phyloP scores from a whole-genome alignment of 352 stramenopile species.

The Globisporangium mamillatum region DNA sequence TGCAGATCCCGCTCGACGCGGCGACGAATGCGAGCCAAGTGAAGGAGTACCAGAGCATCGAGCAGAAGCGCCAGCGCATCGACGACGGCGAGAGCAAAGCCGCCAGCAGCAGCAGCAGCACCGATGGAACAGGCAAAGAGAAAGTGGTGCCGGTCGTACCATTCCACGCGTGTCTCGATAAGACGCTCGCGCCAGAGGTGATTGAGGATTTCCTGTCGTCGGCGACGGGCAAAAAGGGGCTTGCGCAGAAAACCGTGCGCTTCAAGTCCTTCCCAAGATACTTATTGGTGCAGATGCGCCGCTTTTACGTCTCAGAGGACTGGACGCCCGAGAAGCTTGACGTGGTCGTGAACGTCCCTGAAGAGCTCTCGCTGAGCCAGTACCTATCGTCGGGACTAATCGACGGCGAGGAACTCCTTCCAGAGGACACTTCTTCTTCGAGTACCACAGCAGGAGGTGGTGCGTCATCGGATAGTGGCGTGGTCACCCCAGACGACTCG shows the following conservation, averaged over 20 bases:
- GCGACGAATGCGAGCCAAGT: constrained; percentile 86
- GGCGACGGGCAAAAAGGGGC: constrained; percentile 72
- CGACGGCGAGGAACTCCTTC: constrained; percentile 85
- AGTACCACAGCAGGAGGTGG: constrained; percentile 16
- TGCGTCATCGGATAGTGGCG: constrained; percentile 12
- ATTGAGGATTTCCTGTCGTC: constrained; percentile 90
- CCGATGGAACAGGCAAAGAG: constrained; percentile 12
- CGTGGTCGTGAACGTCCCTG: constrained; percentile 94
- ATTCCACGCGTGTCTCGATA: constrained; percentile 94
- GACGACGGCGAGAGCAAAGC: constrained; percentile 42
- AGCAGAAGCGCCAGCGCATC: constrained; percentile 87
- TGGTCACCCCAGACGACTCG: constrained; percentile 81
- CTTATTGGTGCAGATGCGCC: constrained; percentile 95
- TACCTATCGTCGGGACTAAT: constrained; percentile 89
- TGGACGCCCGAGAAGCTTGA: constrained; percentile 98
- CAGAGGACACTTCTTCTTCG: constrained; percentile 43
- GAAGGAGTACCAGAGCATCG: constrained; percentile 78
- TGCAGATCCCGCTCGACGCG: constrained; percentile 87
- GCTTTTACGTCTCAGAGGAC: constrained; percentile 95
- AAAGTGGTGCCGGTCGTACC: constrained; percentile 89
- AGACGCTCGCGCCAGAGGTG: constrained; percentile 87
- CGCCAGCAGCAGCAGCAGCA: constrained; percentile 13
- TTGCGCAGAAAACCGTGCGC: constrained; percentile 76
- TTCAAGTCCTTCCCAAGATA: constrained; percentile 96
- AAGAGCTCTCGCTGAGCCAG: constrained; percentile 73